A percentile compares a stretch with the other conserved stretches of the same genome.
phyloP scores from a whole-genome alignment of 1,139 yeast genomes.

The Dujonia santamariae region DNA sequence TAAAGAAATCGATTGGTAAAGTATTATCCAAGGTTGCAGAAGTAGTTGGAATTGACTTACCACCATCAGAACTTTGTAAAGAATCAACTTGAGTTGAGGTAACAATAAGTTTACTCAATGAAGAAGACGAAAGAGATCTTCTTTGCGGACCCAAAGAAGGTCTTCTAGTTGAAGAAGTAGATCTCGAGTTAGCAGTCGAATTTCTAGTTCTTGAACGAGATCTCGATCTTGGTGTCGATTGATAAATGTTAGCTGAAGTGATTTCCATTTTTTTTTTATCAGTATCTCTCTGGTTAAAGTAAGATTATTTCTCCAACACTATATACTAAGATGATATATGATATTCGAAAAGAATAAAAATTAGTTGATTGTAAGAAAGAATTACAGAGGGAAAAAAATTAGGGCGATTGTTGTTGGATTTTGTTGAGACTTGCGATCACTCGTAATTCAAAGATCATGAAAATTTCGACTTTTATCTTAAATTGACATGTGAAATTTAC shows the following conservation, averaged over 20 bases:
- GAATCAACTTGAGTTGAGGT: conserved; percentile 27
- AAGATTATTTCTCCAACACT: too few species aligned
- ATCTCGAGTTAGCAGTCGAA: conserved; percentile 32
- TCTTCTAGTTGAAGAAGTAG: conserved; percentile 35
- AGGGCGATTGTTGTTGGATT: background rate
- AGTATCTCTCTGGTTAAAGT: too few species aligned
- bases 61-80: conserved; percentile 22
- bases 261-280: conserved; percentile 33
- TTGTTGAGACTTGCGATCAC: background rate
- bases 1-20: conserved; percentile 79
- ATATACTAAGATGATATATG: too few species aligned
- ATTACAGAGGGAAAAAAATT: too few species aligned
- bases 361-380: too few species aligned
- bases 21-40: conserved; percentile 58
- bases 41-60: conserved; percentile 36
- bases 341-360: too few species aligned
- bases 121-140: conserved; percentile 31
- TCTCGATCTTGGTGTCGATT: conserved; percentile 28
- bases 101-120: conserved; percentile 21
- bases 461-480: background rate
- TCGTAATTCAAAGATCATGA: too few species aligned
- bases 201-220: conserved; percentile 38
- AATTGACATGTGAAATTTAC: background rate
- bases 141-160: conserved; percentile 27
- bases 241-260: conserved; percentile 20